Percentiles rank a stretch among this genome's conserved stretches.
These are phyloP conservation scores for Naganishia vaughanmartiniae DNA, from an alignment of 768 basidiomycete genomes.

Conservation along the genomic window DNA sequence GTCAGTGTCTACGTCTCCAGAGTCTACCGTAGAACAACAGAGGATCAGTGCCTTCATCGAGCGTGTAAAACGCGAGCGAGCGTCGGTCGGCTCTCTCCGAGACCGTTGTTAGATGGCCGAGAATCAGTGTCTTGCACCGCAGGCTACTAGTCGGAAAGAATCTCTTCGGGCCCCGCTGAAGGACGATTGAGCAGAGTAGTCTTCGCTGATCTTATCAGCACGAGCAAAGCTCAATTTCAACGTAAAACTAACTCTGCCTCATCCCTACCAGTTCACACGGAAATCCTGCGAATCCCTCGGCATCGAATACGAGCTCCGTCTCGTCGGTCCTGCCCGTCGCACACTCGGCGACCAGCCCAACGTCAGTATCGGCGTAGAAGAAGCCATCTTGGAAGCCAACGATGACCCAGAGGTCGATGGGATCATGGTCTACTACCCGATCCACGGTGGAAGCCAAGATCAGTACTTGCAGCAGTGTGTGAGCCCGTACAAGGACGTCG, in stretches of 20 bases:
- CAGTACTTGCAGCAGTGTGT: slow-evolving; percentile 98
- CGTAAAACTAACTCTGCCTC: background rate
- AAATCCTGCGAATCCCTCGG: slow-evolving; percentile 87
- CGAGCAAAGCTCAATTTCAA: too few relatives aligned
- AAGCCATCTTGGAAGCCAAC: slow-evolving; percentile 93
- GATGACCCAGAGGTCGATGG: slow-evolving; percentile 80
- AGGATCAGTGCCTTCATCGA: too few relatives aligned
- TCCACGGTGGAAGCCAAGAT: slow-evolving; percentile 85
- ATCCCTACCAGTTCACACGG: slow-evolving; percentile 66
- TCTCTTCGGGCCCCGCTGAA: too few relatives aligned
- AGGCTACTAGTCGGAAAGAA: too few relatives aligned
- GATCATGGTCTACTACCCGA: slow-evolving; percentile 98
- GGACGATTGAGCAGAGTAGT: too few relatives aligned
- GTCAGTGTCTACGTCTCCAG: too few relatives aligned
- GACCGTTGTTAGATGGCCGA: too few relatives aligned
- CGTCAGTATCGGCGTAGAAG: slow-evolving; percentile 82
- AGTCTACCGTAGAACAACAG: too few relatives aligned
- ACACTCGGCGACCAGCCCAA: slow-evolving; percentile 58
- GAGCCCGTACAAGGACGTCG: slow-evolving; percentile 93
- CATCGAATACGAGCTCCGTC: slow-evolving; percentile 76
- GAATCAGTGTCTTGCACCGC: too few relatives aligned
- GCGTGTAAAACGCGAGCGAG: too few relatives aligned
- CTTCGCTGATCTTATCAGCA: too few relatives aligned
- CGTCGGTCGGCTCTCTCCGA: too few relatives aligned
- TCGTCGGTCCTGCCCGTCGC: slow-evolving; percentile 58